Evolutionary conservation across 768 basidiomycete genomes (phyloP).

Genomic region (Mycena olivaceomarginata): DNA sequence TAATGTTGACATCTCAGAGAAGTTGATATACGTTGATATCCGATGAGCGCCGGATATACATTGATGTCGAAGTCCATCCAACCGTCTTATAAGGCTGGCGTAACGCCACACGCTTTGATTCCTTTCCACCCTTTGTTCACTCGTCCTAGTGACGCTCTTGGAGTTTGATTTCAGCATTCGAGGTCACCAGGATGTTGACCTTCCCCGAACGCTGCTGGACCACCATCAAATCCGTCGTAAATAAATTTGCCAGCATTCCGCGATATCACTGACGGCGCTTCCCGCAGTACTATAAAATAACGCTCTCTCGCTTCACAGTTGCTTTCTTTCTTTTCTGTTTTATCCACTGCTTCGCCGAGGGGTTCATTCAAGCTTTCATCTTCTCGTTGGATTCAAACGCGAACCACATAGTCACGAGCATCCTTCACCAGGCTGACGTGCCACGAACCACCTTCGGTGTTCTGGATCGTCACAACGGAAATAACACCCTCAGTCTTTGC

Average conservation of each 20-base stretch:
- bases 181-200: conserved; percentile 45
- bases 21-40: not conserved
- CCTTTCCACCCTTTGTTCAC: conserved; percentile 22
- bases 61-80: not conserved
- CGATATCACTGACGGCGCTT: not conserved
- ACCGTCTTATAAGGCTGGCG: not conserved
- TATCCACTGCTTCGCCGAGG: conserved; percentile 55
- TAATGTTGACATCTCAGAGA: too few relatives aligned
- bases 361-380: conserved; percentile 53
- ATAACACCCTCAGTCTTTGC: conserved; percentile 53
- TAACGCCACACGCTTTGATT: not conserved
- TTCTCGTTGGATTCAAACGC: conserved; percentile 53
- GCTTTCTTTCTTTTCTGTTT: conserved; percentile 56
- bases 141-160: conserved; percentile 41
- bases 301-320: conserved; percentile 53
- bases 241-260: not conserved
- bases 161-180: conserved; percentile 36
- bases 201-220: conserved; percentile 40
- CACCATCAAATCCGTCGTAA: conserved; percentile 40
- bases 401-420: conserved; percentile 42
- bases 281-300: conserved; percentile 53
- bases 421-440: conserved; percentile 51
- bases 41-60: not conserved
- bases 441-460: conserved; percentile 48
- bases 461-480: conserved; percentile 43